Percentiles rank a stretch among this genome's conserved stretches.
phyloP scores from a whole-genome alignment of 2,329 filamentous ascomycete genomes.

The Purpureocillium lavendulum region DNA sequence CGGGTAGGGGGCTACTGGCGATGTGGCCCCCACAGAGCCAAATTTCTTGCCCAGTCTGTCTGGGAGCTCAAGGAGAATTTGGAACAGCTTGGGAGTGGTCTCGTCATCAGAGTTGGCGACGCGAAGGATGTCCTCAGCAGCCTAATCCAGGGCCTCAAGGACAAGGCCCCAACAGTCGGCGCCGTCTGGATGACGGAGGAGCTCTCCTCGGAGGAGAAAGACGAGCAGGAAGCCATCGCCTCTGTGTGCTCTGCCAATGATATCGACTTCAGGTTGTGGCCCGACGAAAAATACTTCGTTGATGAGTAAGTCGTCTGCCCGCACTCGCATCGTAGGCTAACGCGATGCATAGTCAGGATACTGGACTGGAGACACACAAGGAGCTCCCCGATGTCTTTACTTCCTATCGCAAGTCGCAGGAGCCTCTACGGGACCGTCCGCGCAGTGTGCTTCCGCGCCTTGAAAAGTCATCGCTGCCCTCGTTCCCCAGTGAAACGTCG shows the following conservation, averaged over 20 bases:
- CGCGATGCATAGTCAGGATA: conserved; percentile 47
- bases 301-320: conserved; percentile 56
- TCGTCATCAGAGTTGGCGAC: conserved; percentile 57
- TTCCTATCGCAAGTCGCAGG: conserved; percentile 62
- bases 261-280: conserved; percentile 56
- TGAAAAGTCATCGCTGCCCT: conserved; percentile 41
- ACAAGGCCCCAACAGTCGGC: conserved; percentile 37
- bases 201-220: conserved; percentile 59
- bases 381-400: conserved; percentile 71
- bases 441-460: conserved; percentile 48
- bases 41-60: conserved; percentile 63
- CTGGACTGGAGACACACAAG: conserved; percentile 45
- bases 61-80: conserved; percentile 63
- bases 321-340: conserved; percentile 7
- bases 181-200: conserved; percentile 70
- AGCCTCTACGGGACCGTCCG: conserved; percentile 60
- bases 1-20: conserved; percentile 61
- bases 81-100: conserved; percentile 47
- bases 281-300: conserved; percentile 70
- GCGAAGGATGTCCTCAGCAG: conserved; percentile 48
- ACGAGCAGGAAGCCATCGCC: conserved; percentile 51
- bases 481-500: conserved; percentile 37
- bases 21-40: conserved; percentile 63
- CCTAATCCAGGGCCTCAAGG: conserved; percentile 42
- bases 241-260: conserved; percentile 41